Percentiles rank a stretch among this genome's conserved stretches.
Conservation (phyloP, 768 basidiomycete genomes). For the Pleurotus ostreatus region DNA sequence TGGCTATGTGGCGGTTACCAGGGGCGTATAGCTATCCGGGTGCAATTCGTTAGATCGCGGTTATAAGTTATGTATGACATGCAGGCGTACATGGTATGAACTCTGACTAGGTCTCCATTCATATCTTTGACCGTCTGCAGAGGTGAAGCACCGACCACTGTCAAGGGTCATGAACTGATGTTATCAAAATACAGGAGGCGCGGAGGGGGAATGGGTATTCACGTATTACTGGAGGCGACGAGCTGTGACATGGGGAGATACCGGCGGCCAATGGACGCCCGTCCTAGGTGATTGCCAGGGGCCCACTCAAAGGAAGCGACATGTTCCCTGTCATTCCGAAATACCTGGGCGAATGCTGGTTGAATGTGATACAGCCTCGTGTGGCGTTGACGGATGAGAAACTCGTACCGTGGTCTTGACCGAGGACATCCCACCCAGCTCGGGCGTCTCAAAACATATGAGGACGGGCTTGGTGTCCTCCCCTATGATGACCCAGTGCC, state of each 20-base stretch:
- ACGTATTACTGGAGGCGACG: slow-evolving; percentile 46
- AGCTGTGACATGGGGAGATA: slow-evolving; percentile 61
- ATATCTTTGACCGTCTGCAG: slow-evolving; percentile 52
- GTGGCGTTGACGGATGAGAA: slow-evolving; percentile 10
- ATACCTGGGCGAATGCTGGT: slow-evolving; percentile 25
- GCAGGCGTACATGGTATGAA: slow-evolving; percentile 57
- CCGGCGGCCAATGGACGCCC: slow-evolving; percentile 51
- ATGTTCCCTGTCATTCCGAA: slow-evolving; percentile 43
- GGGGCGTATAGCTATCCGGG: slow-evolving; percentile 40
- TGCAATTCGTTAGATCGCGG: slow-evolving; percentile 3
- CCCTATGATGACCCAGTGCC: slow-evolving; percentile 65
- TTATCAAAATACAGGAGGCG: slow-evolving; percentile 11
- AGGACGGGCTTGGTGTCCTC: slow-evolving; percentile 55
- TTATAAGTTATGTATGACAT: background rate
- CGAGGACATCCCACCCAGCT: slow-evolving; percentile 35
- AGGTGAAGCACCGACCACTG: slow-evolving; percentile 60
- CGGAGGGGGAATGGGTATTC: slow-evolving; percentile 34
- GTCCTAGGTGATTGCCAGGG: slow-evolving; percentile 50
- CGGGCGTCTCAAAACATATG: slow-evolving; percentile 63
- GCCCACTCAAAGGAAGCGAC: slow-evolving; percentile 49
- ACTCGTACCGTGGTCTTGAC: slow-evolving; percentile 43
- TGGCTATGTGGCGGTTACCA: slow-evolving; percentile 48
- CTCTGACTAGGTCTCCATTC: slow-evolving; percentile 60
- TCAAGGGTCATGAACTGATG: slow-evolving; percentile 10
- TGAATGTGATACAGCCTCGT: slow-evolving; percentile 9